phyloP scores from a whole-genome alignment of 805 yeast species.

The Cyberlindnera nakhonratchasimensis region DNA sequence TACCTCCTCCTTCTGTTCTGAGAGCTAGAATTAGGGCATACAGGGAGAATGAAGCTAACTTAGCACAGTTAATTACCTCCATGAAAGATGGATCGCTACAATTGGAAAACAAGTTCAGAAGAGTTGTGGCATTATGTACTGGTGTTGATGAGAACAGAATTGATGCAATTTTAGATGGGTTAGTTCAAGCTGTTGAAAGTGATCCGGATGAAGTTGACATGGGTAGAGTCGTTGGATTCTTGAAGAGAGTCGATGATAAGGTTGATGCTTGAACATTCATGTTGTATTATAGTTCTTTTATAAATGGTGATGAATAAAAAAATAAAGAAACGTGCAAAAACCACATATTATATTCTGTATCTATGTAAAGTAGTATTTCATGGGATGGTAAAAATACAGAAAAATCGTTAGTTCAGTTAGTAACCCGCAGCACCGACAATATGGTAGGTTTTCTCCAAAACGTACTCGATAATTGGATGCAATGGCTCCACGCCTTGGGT shows the following conservation, averaged over 20 bases:
- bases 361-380: background rate
- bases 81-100: constrained; percentile 53
- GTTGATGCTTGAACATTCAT: constrained; percentile 2
- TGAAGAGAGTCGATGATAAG: constrained; percentile 42
- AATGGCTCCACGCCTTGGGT: constrained; percentile 15
- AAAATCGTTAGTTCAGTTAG: background rate
- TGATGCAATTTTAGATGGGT: constrained; percentile 75
- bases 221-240: constrained; percentile 51
- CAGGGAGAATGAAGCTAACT: constrained; percentile 56
- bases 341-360: background rate
- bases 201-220: constrained; percentile 68
- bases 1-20: constrained; percentile 43
- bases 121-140: constrained; percentile 86
- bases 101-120: constrained; percentile 73
- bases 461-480: constrained; percentile 27
- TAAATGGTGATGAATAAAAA: background rate
- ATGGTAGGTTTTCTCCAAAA: constrained; percentile 31
- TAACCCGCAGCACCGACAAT: constrained; percentile 32
- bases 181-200: constrained; percentile 87
- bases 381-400: background rate
- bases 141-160: constrained; percentile 81
- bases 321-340: background rate
- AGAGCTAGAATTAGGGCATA: constrained; percentile 83
- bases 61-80: constrained; percentile 49
- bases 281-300: background rate